Percentiles rank a stretch among this genome's conserved stretches.
Conservation (phyloP, 140 eudicot genomes). For the Anethum foeniculum region DNA sequence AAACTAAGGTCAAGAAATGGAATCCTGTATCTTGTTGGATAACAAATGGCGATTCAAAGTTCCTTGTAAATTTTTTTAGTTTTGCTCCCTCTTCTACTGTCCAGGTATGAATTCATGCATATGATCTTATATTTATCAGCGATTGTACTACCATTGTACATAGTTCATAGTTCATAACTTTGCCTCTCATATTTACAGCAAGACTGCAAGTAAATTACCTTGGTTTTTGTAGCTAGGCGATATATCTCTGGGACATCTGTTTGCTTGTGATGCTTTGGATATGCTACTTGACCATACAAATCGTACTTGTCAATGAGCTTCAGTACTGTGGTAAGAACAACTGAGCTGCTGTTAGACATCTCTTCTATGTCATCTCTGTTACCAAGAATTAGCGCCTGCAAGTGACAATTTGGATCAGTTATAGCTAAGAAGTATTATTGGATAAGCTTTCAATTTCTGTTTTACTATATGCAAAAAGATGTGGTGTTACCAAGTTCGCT, state of each 20-base stretch:
- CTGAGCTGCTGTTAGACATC: conserved; percentile 60
- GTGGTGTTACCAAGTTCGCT: conserved; percentile 59
- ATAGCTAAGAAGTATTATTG: background rate
- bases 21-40: conserved; percentile 1
- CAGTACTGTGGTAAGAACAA: conserved; percentile 66
- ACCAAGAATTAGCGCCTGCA: conserved; percentile 79
- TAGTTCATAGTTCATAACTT: background rate
- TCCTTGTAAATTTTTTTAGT: background rate
- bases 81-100: background rate
- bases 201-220: conserved; percentile 30
- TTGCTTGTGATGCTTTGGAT: conserved; percentile 87
- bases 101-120: background rate
- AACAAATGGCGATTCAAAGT: background rate
- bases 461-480: conserved; percentile 2
- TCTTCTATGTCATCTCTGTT: conserved; percentile 81
- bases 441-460: background rate
- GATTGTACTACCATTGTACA: background rate
- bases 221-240: conserved; percentile 82
- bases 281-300: conserved; percentile 82
- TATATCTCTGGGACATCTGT: conserved; percentile 76
- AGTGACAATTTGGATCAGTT: conserved; percentile 1
- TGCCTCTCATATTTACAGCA: background rate
- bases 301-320: conserved; percentile 75
- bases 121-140: background rate
- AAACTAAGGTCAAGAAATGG: conserved; percentile 1